These are phyloP conservation scores for Mycosarcoma maydis DNA, from an alignment of 1,284 basidiomycete genomes.

Conservation along the genomic window DNA sequence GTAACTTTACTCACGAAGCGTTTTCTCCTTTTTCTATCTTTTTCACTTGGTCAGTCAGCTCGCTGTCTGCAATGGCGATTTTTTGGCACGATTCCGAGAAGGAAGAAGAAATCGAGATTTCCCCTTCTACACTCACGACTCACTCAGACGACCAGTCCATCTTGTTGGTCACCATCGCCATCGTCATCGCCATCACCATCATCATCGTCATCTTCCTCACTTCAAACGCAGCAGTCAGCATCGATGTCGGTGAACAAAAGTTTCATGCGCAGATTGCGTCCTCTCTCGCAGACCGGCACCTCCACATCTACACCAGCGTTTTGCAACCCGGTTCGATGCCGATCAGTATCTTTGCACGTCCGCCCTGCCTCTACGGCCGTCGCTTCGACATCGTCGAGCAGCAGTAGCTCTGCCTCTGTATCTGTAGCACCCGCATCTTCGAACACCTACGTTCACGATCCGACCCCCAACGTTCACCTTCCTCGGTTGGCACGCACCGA, in stretches of 20 bases:
- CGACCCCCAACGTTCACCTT: constrained; percentile 50
- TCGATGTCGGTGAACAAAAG: constrained; percentile 28
- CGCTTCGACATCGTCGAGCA: constrained; percentile 6
- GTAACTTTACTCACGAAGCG: not conserved
- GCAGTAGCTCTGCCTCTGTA: not conserved
- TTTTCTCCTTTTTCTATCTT: constrained; percentile 2
- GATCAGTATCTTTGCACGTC: constrained; percentile 1
- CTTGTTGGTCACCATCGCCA: not conserved
- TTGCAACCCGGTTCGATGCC: constrained; percentile 7
- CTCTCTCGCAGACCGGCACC: constrained; percentile 14
- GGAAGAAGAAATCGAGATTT: no score
- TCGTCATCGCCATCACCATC: constrained; percentile 6
- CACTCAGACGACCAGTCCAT: constrained; percentile 21
- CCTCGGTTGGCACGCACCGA: constrained; percentile 58
- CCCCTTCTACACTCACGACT: not conserved
- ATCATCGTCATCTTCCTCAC: not conserved
- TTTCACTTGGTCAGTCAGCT: not conserved
- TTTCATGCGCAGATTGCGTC: constrained; percentile 9
- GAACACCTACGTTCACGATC: constrained; percentile 21
- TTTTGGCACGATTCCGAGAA: constrained; percentile 5
- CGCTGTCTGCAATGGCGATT: constrained; percentile 1
- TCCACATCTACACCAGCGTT: constrained; percentile 27
- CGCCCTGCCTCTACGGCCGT: constrained; percentile 27
- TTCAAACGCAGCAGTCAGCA: not conserved
- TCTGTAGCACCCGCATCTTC: constrained; percentile 3